A percentile compares a stretch with the other conserved stretches of the same genome.
Evolutionary conservation across 108 stramenopile species (phyloP).

Genomic region (Cyclotella atomus): DNA sequence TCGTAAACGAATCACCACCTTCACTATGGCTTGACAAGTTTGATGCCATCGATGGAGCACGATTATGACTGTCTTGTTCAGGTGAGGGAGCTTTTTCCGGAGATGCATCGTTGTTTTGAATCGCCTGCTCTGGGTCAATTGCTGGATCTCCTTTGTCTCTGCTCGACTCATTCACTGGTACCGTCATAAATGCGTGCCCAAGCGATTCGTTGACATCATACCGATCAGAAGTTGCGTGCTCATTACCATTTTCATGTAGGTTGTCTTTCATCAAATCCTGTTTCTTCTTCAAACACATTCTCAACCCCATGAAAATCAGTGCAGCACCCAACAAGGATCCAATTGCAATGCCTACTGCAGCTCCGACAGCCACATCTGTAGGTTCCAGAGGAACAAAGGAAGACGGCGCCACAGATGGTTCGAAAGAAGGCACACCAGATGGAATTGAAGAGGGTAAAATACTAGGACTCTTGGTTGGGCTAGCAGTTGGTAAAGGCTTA

Average conservation of each 20-base stretch:
- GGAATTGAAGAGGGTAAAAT: background rate
- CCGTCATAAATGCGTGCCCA: background rate
- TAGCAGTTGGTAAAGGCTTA: background rate
- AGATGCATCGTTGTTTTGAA: no score
- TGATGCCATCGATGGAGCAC: background rate
- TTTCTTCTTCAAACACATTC: background rate
- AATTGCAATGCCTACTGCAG: background rate
- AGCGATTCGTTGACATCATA: background rate
- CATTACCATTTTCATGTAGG: background rate
- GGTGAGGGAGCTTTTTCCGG: background rate
- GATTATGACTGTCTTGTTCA: background rate
- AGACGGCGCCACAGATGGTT: background rate
- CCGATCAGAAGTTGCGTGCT: background rate
- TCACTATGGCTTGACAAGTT: background rate
- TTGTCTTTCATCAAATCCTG: background rate
- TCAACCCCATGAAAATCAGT: background rate
- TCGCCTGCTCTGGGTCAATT: no score
- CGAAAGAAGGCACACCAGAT: background rate
- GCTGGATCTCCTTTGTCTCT: background rate
- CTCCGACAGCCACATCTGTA: background rate
- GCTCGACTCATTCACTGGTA: background rate
- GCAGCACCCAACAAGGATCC: background rate
- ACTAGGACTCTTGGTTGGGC: background rate
- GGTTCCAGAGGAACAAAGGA: background rate
- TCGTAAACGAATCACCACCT: background rate